Percentiles rank a stretch among this genome's conserved stretches.
These are phyloP conservation scores for Onygenales sp. DNA, from an alignment of 2,329 filamentous ascomycete species.

Conservation along the genomic window DNA sequence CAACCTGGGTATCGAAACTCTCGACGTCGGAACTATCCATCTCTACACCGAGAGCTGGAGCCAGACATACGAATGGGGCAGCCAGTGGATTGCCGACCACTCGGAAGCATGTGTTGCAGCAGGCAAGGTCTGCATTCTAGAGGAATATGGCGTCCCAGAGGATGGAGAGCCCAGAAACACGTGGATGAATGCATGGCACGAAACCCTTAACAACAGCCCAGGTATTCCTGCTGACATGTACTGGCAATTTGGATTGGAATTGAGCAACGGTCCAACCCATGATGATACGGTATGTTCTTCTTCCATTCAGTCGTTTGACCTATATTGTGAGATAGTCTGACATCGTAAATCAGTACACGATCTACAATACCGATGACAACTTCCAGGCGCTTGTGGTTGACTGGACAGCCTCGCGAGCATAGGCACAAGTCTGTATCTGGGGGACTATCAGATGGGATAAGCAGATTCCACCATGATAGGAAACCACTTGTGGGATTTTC, in stretches of 20 bases:
- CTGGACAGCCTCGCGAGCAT: neutral
- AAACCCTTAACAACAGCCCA: constrained; percentile 23
- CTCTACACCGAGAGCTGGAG: constrained; percentile 40
- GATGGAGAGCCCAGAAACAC: constrained; percentile 16
- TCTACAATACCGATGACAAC: neutral
- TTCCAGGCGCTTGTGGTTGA: constrained; percentile 1
- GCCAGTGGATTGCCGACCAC: constrained; percentile 40
- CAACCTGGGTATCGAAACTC: constrained; percentile 43
- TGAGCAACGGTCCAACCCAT: constrained; percentile 20
- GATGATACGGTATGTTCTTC: constrained; percentile 14
- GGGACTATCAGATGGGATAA: neutral
- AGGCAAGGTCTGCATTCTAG: constrained; percentile 33
- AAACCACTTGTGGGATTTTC: neutral
- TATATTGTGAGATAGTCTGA: neutral
- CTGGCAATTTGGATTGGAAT: constrained; percentile 28
- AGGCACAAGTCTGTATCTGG: neutral
- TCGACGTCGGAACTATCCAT: constrained; percentile 49
- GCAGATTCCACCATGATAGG: neutral
- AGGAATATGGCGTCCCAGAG: constrained; percentile 28
- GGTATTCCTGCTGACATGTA: constrained; percentile 29
- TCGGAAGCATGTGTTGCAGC: constrained; percentile 26
- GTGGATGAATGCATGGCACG: constrained; percentile 26
- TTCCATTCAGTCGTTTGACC: neutral
- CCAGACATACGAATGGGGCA: constrained; percentile 33
- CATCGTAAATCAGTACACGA: neutral